Evolutionary conservation across 805 yeast species (phyloP).

Genomic region (Wickerhamomyces kurtzmanii): DNA sequence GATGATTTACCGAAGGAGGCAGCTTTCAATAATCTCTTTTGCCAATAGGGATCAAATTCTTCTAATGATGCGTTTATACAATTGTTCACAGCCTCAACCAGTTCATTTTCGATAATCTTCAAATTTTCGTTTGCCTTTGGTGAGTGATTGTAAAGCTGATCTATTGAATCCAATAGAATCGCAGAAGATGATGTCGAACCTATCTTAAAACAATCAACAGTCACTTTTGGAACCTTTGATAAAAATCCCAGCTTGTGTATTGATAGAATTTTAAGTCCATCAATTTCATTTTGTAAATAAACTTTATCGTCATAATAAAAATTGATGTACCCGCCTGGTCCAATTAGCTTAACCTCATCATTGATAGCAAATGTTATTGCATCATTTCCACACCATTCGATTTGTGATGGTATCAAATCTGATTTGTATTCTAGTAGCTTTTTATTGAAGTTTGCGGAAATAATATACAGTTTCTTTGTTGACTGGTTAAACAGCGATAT

Average conservation of each 20-base stretch:
- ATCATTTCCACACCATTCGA: conserved; percentile 84
- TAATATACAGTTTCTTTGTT: conserved; percentile 35
- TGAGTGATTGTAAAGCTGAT: conserved; percentile 52
- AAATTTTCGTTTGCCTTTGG: conserved; percentile 79
- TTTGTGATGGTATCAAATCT: conserved; percentile 28
- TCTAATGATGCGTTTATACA: conserved; percentile 69
- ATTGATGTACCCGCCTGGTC: conserved; percentile 52
- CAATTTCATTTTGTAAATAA: conserved; percentile 40
- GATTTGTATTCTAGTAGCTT: conserved; percentile 16
- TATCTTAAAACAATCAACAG: conserved; percentile 59
- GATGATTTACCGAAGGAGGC: conserved; percentile 78
- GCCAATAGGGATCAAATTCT: conserved; percentile 74
- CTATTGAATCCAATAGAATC: conserved; percentile 70
- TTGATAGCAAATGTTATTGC: conserved; percentile 53
- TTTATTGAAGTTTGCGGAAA: conserved; percentile 25
- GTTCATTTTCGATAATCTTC: conserved; percentile 35
- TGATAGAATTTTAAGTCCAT: conserved; percentile 67
- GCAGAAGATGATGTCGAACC: conserved; percentile 84
- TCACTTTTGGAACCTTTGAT: conserved; percentile 46
- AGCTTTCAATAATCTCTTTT: conserved; percentile 69
- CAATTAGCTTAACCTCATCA: conserved; percentile 61
- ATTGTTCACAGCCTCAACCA: conserved; percentile 52
- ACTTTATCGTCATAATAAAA: conserved; percentile 38
- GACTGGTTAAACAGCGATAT: conserved; percentile 37
- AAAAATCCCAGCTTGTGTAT: conserved; percentile 47